Conservation (phyloP, 495 filamentous ascomycete genomes). For the Coniosporium apollinis region DNA sequence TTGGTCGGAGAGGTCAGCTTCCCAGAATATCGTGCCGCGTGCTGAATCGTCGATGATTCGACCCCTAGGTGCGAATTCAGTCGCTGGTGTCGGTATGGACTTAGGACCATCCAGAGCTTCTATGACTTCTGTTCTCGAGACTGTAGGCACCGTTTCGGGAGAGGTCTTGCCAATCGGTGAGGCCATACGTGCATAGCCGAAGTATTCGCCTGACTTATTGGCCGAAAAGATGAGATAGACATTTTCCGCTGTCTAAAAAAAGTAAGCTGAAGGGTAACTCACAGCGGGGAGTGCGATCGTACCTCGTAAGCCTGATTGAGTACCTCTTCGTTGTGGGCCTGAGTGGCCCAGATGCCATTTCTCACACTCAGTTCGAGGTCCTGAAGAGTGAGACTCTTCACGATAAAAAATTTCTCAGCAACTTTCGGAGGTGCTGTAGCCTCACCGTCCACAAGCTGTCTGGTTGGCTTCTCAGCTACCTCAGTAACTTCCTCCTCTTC, state of each 20-base stretch:
- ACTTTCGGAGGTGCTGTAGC: constrained; percentile 11
- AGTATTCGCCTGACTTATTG: constrained; percentile 97
- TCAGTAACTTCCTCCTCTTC: constrained; percentile 4
- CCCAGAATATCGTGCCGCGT: constrained; percentile 94
- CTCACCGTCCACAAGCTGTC: background rate
- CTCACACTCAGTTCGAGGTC: constrained; percentile 82
- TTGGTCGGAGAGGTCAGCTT: constrained; percentile 42
- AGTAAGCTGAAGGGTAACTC: constrained; percentile 6
- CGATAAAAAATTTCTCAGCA: constrained; percentile 70
- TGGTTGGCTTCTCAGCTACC: background rate
- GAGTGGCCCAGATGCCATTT: constrained; percentile 86
- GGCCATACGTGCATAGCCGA: constrained; percentile 84
- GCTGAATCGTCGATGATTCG: constrained; percentile 87
- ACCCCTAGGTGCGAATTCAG: constrained; percentile 64
- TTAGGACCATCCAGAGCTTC: constrained; percentile 49
- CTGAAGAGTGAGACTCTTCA: constrained; percentile 91
- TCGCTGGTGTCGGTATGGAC: constrained; percentile 63
- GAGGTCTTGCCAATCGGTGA: constrained; percentile 68
- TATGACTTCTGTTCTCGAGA: constrained; percentile 37
- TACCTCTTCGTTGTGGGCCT: constrained; percentile 73
- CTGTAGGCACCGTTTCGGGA: constrained; percentile 47
- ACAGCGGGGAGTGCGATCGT: constrained; percentile 13
- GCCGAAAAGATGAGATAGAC: constrained; percentile 96
- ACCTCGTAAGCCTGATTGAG: constrained; percentile 81
- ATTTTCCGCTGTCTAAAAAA: constrained; percentile 50